Evolutionary conservation across 805 yeast genomes (phyloP), one percentile per base, ranked within the genome.

Genomic region (Jamesozyma lodderae): DNA sequence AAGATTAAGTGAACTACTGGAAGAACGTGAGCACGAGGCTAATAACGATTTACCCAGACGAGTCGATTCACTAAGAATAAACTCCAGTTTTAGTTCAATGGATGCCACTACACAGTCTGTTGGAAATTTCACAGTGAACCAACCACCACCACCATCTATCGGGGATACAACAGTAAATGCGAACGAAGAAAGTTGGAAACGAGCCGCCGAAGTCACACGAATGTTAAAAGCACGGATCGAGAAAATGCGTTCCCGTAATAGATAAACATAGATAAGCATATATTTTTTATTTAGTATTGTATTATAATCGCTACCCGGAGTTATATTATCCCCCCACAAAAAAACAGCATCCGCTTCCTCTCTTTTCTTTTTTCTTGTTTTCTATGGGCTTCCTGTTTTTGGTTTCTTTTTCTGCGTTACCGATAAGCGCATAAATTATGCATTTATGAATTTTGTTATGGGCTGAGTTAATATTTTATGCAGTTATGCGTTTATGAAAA

Each of bases 161-260:
- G 14, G 10, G 11, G 28, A 18, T 5, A n/a, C n/a, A n/a, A n/a
- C n/a, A n/a, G 20, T 24, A 22, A 20, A 20, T 20, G 39, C 31
- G 8, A 82, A 74, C 41, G 87, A 79, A 42, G 75, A 69, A 37
- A 78, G 82, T 48, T 87, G 96, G 96, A 75, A 72, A 47, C 73
- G 90, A 35, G 95, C 96, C 0, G 88, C 92, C 0, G 94, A 83
- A 49, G 94, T 86, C 10, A 87, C 96, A 0, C 73, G 77, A 3
- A 90, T 82, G 57, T 71, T 87, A 52, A 83, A 81, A 56, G 94
- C 87, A 0, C 66, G 96, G 49, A 87, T 87, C 32, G 94, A 84
- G 59, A 79, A 81, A 59, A 86, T 87, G 95, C 82, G 82, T 54
- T 84, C 84, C 10, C 68, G 80, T 35, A 57, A 66, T 3, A 52